These are phyloP conservation scores for Fusarium algeriense DNA, from an alignment of 2,329 filamentous ascomycete genomes.

Conservation along the genomic window DNA sequence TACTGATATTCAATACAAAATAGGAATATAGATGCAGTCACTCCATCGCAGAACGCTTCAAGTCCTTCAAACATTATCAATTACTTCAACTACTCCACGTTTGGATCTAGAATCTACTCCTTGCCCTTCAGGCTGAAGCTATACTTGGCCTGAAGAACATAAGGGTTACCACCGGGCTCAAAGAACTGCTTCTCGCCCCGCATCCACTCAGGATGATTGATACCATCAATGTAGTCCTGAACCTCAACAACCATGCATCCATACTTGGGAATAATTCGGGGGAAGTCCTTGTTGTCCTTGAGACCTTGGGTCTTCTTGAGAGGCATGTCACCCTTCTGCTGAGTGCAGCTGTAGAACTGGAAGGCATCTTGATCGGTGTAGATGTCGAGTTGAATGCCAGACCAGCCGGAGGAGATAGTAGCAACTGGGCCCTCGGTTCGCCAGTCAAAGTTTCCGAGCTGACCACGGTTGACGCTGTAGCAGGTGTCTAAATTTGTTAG, in stretches of 20 bases:
- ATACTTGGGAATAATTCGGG: conserved; percentile 76
- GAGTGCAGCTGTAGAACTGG: conserved; percentile 88
- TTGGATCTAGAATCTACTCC: background rate
- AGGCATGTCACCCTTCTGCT: conserved; percentile 77
- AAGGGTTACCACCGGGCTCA: conserved; percentile 69
- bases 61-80: background rate
- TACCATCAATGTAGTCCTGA: conserved; percentile 92
- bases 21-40: too few relatives aligned
- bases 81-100: background rate
- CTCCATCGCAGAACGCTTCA: too few relatives aligned
- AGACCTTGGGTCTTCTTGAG: conserved; percentile 79
- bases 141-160: conserved; percentile 72
- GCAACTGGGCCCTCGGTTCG: conserved; percentile 70
- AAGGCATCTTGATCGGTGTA: conserved; percentile 87
- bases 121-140: conserved; percentile 64
- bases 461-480: conserved; percentile 74
- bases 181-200: conserved; percentile 72
- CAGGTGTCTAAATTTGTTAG: conserved; percentile 66
- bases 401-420: conserved; percentile 77
- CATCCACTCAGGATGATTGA: conserved; percentile 92
- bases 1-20: too few relatives aligned
- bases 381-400: conserved; percentile 85
- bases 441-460: conserved; percentile 73
- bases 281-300: conserved; percentile 64
- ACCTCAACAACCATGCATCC: conserved; percentile 93